A percentile compares a stretch with the other conserved stretches of the same genome.
These are phyloP conservation scores for Colletotrichum lupini DNA, from an alignment of 2,329 filamentous ascomycete species.

Conservation along the genomic window DNA sequence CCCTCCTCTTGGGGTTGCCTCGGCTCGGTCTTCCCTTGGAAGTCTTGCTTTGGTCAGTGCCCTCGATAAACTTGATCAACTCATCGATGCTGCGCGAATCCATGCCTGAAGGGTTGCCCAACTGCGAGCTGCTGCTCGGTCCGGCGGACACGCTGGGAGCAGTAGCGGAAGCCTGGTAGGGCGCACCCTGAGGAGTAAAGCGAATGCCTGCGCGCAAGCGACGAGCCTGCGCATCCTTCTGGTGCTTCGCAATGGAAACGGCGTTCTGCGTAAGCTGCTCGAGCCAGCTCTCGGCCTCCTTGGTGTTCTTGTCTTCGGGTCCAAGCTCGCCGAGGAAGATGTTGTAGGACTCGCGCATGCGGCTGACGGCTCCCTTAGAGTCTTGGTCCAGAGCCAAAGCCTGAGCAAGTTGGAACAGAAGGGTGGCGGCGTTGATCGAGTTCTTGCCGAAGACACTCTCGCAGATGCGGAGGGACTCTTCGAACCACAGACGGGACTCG, in stretches of 20 bases:
- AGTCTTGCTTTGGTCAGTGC: slow-evolving; percentile 64
- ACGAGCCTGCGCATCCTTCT: slow-evolving; percentile 84
- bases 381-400: slow-evolving; percentile 96
- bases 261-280: slow-evolving; percentile 96
- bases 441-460: slow-evolving; percentile 89
- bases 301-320: slow-evolving; percentile 94
- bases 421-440: slow-evolving; percentile 92
- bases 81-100: slow-evolving; percentile 92
- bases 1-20: slow-evolving; percentile 67
- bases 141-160: slow-evolving; percentile 44
- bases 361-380: slow-evolving; percentile 87
- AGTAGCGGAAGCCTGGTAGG: slow-evolving; percentile 58
- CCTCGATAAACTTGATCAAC: slow-evolving; percentile 93
- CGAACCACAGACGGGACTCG: slow-evolving; percentile 96
- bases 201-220: slow-evolving; percentile 77
- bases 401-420: slow-evolving; percentile 97
- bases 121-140: slow-evolving; percentile 26
- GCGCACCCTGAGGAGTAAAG: slow-evolving; percentile 73
- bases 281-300: slow-evolving; percentile 96
- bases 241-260: slow-evolving; percentile 92
- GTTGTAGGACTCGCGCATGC: slow-evolving; percentile 97
- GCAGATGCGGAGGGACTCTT: slow-evolving; percentile 88
- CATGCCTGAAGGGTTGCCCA: slow-evolving; percentile 52
- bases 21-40: slow-evolving; percentile 67
- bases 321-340: slow-evolving; percentile 92